These are phyloP conservation scores for Lepiota subincarnata DNA, from an alignment of 768 basidiomycete genomes.

Conservation along the genomic window DNA sequence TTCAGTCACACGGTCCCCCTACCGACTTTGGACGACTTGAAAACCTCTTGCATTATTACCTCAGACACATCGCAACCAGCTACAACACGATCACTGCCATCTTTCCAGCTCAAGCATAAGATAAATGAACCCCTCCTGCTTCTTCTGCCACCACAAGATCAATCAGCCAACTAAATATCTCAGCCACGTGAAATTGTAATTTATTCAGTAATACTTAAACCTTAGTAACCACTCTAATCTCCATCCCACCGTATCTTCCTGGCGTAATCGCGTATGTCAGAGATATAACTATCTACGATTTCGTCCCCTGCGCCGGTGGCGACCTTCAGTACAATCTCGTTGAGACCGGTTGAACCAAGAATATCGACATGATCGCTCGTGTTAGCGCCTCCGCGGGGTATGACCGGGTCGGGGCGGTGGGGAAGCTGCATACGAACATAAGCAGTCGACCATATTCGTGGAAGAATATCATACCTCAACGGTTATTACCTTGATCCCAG, in stretches of 20 bases:
- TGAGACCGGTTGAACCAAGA: conserved; percentile 72
- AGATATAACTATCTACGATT: conserved; percentile 66
- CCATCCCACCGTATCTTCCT: conserved; percentile 74
- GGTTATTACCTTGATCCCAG: conserved; percentile 79
- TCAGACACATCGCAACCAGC: conserved; percentile 17
- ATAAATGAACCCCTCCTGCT: not conserved
- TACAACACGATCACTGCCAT: conserved; percentile 15
- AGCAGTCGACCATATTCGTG: not conserved
- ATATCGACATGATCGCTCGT: conserved; percentile 92
- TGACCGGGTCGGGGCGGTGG: conserved; percentile 68
- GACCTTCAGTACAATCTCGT: conserved; percentile 88
- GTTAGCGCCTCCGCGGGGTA: conserved; percentile 86
- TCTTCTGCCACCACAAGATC: not conserved
- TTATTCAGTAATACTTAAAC: not conserved
- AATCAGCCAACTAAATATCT: not conserved
- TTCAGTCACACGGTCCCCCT: conserved; percentile 14
- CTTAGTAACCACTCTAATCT: not conserved
- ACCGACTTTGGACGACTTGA: conserved; percentile 14
- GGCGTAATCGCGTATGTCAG: conserved; percentile 74
- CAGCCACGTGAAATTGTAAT: not conserved
- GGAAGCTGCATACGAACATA: conserved; percentile 47
- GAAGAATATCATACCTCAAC: conserved; percentile 61
- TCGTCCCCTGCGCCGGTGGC: conserved; percentile 80
- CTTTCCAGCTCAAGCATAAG: not conserved
- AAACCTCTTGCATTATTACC: conserved; percentile 21